These are phyloP conservation scores for Phaffia rhodozyma DNA, from an alignment of 1,284 basidiomycete genomes.

Conservation along the genomic window DNA sequence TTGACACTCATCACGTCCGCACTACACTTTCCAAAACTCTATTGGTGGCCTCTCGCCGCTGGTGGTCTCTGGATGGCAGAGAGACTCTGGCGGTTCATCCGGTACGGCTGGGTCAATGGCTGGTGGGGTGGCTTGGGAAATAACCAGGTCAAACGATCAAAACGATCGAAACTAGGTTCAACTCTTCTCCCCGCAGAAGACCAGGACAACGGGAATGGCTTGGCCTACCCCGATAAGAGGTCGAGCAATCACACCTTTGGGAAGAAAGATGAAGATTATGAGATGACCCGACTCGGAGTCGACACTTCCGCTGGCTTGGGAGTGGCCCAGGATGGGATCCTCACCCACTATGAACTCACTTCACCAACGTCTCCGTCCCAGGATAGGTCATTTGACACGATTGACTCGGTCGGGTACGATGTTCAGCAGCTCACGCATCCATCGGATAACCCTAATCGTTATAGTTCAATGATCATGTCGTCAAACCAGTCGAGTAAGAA, in stretches of 20 bases:
- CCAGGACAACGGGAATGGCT: background rate
- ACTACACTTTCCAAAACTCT: constrained; percentile 56
- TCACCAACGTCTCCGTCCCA: constrained; percentile 11
- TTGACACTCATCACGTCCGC: constrained; percentile 50
- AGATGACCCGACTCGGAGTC: background rate
- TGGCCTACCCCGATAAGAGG: background rate
- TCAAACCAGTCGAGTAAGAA: background rate
- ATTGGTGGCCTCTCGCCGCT: constrained; percentile 49
- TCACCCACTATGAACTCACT: constrained; percentile 6
- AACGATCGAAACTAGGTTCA: constrained; percentile 15
- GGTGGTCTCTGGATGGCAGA: constrained; percentile 55
- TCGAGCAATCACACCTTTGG: background rate
- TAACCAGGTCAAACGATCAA: constrained; percentile 14
- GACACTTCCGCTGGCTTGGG: constrained; percentile 2
- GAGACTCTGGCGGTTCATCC: constrained; percentile 47
- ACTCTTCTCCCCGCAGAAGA: background rate
- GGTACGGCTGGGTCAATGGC: constrained; percentile 56
- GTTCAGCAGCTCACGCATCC: background rate
- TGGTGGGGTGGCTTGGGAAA: constrained; percentile 28
- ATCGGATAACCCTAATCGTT: background rate
- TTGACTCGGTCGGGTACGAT: too few species aligned
- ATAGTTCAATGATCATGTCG: background rate
- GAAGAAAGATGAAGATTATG: background rate
- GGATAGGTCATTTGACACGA: background rate
- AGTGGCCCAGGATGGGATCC: constrained; percentile 10